These are phyloP conservation scores for Fusarium sp. DNA, from an alignment of 2,329 filamentous ascomycete species.

Conservation along the genomic window DNA sequence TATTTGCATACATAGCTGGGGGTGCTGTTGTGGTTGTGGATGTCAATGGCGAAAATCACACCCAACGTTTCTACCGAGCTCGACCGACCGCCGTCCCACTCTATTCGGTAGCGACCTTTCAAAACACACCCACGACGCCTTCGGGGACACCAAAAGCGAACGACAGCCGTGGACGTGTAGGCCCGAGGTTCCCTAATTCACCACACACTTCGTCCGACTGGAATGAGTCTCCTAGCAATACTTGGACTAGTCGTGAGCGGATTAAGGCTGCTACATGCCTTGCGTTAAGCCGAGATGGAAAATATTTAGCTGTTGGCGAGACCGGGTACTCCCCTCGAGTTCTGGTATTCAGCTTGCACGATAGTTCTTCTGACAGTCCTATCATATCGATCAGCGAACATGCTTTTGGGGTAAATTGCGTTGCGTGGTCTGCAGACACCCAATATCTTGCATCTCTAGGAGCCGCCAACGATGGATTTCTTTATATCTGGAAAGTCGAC, in stretches of 20 bases:
- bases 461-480: constrained; percentile 89
- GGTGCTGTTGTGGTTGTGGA: constrained; percentile 92
- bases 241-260: constrained; percentile 89
- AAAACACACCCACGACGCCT: constrained; percentile 63
- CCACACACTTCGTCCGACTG: constrained; percentile 62
- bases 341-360: constrained; percentile 87
- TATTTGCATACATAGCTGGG: constrained; percentile 92
- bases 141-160: constrained; percentile 70
- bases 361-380: constrained; percentile 82
- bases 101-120: constrained; percentile 67
- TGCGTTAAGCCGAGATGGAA: constrained; percentile 87
- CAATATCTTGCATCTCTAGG: constrained; percentile 90
- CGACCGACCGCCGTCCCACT: constrained; percentile 80
- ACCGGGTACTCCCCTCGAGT: constrained; percentile 94
- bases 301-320: constrained; percentile 91
- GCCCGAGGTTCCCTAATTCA: constrained; percentile 62
- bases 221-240: constrained; percentile 77
- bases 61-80: constrained; percentile 91
- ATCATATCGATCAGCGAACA: constrained; percentile 91
- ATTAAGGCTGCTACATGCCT: constrained; percentile 96
- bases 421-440: constrained; percentile 91
- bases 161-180: constrained; percentile 70
- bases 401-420: constrained; percentile 85
- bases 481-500: constrained; percentile 92
- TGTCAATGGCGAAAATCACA: constrained; percentile 74